These are phyloP conservation scores for Antarctomyces pellizariae DNA, from an alignment of 495 filamentous ascomycete genomes.

Conservation along the genomic window DNA sequence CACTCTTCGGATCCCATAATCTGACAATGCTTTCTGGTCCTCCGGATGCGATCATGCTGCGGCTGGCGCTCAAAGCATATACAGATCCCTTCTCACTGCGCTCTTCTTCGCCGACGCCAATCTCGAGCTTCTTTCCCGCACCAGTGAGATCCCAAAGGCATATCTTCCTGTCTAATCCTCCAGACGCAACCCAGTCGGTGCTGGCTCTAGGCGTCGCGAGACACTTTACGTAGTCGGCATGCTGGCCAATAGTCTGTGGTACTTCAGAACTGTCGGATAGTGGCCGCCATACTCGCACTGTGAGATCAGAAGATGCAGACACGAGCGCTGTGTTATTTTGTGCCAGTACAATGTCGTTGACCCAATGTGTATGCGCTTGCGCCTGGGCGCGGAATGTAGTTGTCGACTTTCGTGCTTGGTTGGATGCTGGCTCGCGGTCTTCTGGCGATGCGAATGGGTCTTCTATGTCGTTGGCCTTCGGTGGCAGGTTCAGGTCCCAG, in stretches of 20 bases:
- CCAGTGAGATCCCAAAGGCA: slow-evolving; percentile 84
- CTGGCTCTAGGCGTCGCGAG: slow-evolving; percentile 49
- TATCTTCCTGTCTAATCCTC: slow-evolving; percentile 80
- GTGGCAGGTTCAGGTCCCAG: slow-evolving; percentile 53
- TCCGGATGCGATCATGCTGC: slow-evolving; percentile 64
- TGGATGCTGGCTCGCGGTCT: slow-evolving; percentile 11
- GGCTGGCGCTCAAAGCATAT: slow-evolving; percentile 46
- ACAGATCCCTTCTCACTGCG: slow-evolving; percentile 77
- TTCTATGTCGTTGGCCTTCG: slow-evolving; percentile 11
- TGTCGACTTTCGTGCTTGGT: slow-evolving; percentile 16
- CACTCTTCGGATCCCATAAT: slow-evolving; percentile 78
- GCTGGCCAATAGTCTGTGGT: slow-evolving; percentile 70
- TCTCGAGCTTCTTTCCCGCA: slow-evolving; percentile 59
- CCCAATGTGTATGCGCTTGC: slow-evolving; percentile 97
- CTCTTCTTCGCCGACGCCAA: slow-evolving; percentile 60
- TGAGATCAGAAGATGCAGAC: slow-evolving; percentile 86
- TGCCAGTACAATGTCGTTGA: slow-evolving; percentile 84
- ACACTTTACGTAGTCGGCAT: slow-evolving; percentile 90
- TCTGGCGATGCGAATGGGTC: slow-evolving; percentile 16
- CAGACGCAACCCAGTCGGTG: slow-evolving; percentile 84
- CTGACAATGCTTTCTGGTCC: slow-evolving; percentile 86
- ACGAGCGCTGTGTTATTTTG: slow-evolving; percentile 66
- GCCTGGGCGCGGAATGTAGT: slow-evolving; percentile 72
- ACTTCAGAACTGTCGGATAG: slow-evolving; percentile 37
- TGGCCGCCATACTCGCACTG: slow-evolving; percentile 90